These are phyloP conservation scores for Thalassiosira profunda DNA, from an alignment of 108 stramenopile genomes.

Conservation along the genomic window DNA sequence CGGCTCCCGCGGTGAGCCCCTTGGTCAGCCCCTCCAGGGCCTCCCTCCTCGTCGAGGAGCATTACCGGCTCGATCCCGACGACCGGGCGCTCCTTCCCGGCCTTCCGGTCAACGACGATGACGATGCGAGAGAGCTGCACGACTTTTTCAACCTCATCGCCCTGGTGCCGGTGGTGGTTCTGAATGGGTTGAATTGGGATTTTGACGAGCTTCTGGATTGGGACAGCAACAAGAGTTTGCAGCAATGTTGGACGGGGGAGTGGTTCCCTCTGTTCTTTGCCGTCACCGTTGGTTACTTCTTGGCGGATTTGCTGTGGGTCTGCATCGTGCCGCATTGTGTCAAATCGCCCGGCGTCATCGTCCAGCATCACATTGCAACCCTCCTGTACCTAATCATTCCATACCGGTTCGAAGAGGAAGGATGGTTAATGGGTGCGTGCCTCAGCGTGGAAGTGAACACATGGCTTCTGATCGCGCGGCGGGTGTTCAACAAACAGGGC, in stretches of 20 bases:
- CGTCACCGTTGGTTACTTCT: constrained; percentile 67
- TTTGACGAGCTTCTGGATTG: constrained; percentile 67
- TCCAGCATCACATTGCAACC: constrained; percentile 87
- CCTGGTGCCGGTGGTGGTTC: constrained; percentile 76
- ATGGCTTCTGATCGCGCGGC: constrained; percentile 90
- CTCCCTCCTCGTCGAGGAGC: constrained; percentile 69
- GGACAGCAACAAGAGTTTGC: constrained; percentile 34
- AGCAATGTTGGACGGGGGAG: constrained; percentile 83
- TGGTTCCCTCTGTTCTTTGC: constrained; percentile 75
- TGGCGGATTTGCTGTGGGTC: constrained; percentile 78
- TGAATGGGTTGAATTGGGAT: constrained; percentile 91
- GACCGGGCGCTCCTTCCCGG: constrained; percentile 72
- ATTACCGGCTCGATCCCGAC: constrained; percentile 66
- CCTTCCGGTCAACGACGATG: constrained; percentile 69
- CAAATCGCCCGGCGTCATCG: constrained; percentile 74
- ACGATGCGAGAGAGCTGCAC: constrained; percentile 76
- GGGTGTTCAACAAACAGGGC: constrained; percentile 91
- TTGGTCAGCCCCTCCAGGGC: too few species aligned
- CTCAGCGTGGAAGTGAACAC: constrained; percentile 90
- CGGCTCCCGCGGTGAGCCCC: too few species aligned
- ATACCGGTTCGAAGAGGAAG: constrained; percentile 40
- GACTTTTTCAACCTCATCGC: constrained; percentile 91
- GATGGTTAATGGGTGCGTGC: constrained; percentile 89
- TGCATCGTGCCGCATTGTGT: constrained; percentile 66
- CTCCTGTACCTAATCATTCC: constrained; percentile 79